phyloP scores from a whole-genome alignment of 2,329 filamentous ascomycete species.

The Cladophialophora bantiana region DNA sequence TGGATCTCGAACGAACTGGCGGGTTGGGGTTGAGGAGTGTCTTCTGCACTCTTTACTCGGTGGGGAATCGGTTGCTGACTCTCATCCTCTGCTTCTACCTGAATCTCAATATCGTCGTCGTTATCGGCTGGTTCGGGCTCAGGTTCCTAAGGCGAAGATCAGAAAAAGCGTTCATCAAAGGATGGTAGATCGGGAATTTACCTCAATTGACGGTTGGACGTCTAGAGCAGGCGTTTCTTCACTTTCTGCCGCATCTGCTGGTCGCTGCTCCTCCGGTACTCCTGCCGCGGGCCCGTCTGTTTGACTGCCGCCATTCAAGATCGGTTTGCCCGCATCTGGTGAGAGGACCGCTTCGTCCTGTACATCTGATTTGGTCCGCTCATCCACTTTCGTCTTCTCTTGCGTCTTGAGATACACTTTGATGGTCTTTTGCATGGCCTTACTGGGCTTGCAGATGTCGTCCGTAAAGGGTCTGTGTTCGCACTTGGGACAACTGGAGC shows the following conservation, averaged over 20 bases:
- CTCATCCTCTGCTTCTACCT: conserved; percentile 40
- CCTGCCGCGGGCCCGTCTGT: conserved; percentile 6
- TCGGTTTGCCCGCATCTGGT: conserved; percentile 9
- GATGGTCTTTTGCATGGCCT: conserved; percentile 88
- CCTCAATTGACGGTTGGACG: conserved; percentile 37
- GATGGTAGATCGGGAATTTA: conserved; percentile 10
- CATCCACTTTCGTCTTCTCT: conserved; percentile 83
- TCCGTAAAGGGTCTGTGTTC: conserved; percentile 87
- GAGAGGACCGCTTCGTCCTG: conserved; percentile 23
- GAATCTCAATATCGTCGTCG: conserved; percentile 40
- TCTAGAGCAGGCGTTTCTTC: conserved; percentile 27
- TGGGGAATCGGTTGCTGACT: conserved; percentile 30
- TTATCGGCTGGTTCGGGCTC: conserved; percentile 31
- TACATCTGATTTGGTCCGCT: conserved; percentile 53
- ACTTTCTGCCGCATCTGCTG: conserved; percentile 33
- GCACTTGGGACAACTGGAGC: conserved; percentile 87
- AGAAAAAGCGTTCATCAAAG: conserved; percentile 1
- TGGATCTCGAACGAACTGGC: conserved; percentile 14
- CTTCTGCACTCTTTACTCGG: conserved; percentile 23
- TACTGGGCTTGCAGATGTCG: conserved; percentile 86
- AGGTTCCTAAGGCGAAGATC: conserved; percentile 25
- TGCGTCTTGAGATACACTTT: conserved; percentile 89
- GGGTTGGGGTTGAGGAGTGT: conserved; percentile 24
- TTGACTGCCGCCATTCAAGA: conserved; percentile 21
- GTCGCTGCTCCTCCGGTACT: conserved; percentile 30